Conservation (phyloP, 2,329 filamentous ascomycete genomes). For the Claviceps sp. region DNA sequence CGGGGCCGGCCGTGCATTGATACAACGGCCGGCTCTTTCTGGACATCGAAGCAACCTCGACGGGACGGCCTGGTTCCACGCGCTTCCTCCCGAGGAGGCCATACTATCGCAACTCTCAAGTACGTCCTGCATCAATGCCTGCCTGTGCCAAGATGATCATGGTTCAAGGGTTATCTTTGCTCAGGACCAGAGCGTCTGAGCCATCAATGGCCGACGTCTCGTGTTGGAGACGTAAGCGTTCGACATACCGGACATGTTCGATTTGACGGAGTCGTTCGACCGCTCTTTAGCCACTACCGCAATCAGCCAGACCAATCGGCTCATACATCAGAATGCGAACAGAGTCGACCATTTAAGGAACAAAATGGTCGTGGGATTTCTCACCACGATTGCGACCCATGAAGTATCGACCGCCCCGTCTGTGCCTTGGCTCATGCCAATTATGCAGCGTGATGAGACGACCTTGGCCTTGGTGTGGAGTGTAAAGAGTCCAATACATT, state of each 20-base stretch:
- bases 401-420: background rate
- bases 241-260: no score
- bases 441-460: background rate
- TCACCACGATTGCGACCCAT: background rate
- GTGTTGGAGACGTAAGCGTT: background rate
- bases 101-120: background rate
- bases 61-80: background rate
- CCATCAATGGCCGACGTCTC: background rate
- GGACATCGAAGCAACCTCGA: constrained; percentile 1
- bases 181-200: background rate
- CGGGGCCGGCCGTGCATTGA: constrained; percentile 8
- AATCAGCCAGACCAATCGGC: background rate
- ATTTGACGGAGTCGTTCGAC: background rate
- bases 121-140: no score
- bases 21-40: background rate
- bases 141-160: no score
- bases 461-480: background rate
- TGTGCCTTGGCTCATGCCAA: background rate
- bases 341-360: background rate
- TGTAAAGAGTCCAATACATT: background rate
- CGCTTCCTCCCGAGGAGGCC: no score
- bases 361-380: background rate
- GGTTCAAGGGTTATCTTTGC: no score
- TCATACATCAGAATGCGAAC: background rate
- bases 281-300: background rate